phyloP scores from a whole-genome alignment of 768 basidiomycete species.

The Leucosporidium yakuticum region DNA sequence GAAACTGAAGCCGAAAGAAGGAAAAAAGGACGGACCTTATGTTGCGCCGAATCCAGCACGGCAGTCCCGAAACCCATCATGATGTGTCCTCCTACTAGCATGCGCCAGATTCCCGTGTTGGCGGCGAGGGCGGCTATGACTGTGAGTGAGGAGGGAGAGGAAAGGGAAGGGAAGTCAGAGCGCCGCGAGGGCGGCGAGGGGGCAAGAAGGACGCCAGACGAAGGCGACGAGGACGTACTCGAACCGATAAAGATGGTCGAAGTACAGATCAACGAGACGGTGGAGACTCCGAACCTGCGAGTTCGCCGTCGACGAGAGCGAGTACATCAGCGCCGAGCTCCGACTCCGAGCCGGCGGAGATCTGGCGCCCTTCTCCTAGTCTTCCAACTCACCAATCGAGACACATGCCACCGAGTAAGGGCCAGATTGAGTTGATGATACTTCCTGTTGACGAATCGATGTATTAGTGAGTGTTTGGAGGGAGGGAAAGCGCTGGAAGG shows the following conservation, averaged over 20 bases:
- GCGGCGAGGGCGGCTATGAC: not conserved
- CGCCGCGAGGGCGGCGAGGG: too few species aligned
- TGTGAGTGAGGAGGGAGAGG: not conserved
- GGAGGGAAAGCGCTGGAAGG: too few species aligned
- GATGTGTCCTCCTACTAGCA: not conserved
- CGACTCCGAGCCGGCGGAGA: too few species aligned
- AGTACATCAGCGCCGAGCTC: too few species aligned
- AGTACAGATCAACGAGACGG: not conserved
- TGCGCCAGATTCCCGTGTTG: not conserved
- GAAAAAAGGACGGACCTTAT: not conserved
- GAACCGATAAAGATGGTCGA: not conserved
- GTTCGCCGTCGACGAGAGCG: too few species aligned
- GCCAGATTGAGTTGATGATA: slow-evolving; percentile 3
- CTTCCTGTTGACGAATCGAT: not conserved
- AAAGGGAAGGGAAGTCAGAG: not conserved
- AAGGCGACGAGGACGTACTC: not conserved
- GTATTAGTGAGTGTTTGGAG: too few species aligned
- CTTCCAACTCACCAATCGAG: not conserved
- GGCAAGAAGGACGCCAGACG: too few species aligned
- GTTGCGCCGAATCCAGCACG: not conserved
- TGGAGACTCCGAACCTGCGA: not conserved
- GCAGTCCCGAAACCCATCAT: not conserved
- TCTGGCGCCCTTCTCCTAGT: too few species aligned
- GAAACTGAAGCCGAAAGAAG: not conserved
- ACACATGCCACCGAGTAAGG: not conserved